Base-by-base conservation (phyloP, 192 early-diverging fungal species). In the Dissophora globulifera region DNA sequence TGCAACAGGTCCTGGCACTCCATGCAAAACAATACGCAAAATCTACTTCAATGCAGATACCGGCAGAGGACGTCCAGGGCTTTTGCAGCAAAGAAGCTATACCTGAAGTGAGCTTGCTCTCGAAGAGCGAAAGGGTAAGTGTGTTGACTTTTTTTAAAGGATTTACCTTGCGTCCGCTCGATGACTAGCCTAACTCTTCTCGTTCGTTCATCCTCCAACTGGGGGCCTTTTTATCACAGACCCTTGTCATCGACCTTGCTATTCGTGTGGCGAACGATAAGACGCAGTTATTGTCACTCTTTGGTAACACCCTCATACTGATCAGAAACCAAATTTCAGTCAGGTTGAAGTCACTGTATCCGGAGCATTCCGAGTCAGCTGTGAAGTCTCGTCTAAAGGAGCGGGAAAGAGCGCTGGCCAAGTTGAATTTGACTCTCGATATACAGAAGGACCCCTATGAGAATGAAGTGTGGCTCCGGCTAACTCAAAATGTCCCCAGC, bases 171-270 rank as follows among this genome's bases (percentile, higher is more conserved):
- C n/a, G n/a, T n/a, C n/a, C n/a, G n/a, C n/a, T n/a, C n/a, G n/a
- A n/a, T n/a, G n/a, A n/a, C n/a, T n/a, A n/a, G n/a, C n/a, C n/a
- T n/a, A n/a, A n/a, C n/a, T n/a, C n/a, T n/a, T n/a, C n/a, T n/a
- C n/a, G n/a, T n/a, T n/a, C n/a, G n/a, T n/a, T n/a, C n/a, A n/a
- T n/a, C n/a, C n/a, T n/a, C n/a, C n/a, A n/a, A n/a, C n/a, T n/a
- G 10, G 8, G 22, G 27, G 4, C 25, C 22, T 17, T 23, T 51
- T 26, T 51, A 3, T 49, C n/a, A n/a, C 20, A 69, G 66, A 29
- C 19, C 10, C 35, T 38, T 17, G 22, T 51, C 0, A n/a, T 69
- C n/a, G 41, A 69, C 25, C 49, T 69, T 26, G 57, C 66, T 0
- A 30, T 17, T 2, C 17, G 27, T 12, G 49, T 69, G 17, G 27